phyloP scores from a whole-genome alignment of 345 rosid species.

The Melaleuca quinquenervia region DNA sequence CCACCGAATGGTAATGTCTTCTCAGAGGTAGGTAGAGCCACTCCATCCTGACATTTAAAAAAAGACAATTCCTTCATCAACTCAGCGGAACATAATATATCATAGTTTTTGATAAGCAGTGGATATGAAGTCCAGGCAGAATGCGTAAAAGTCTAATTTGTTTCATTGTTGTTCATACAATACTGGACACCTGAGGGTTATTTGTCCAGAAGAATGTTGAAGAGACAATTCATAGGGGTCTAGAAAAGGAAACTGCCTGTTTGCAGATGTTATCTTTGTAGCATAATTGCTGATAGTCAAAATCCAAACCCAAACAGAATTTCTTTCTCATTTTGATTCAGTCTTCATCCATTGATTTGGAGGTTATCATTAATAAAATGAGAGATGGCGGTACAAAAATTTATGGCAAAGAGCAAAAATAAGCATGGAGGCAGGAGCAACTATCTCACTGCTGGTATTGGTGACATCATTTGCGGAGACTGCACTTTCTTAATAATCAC shows the following conservation, averaged over 20 bases:
- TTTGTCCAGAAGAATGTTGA: background rate
- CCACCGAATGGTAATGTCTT: constrained; percentile 93
- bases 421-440: background rate
- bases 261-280: background rate
- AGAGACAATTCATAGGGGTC: background rate
- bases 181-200: background rate
- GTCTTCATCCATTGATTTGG: background rate
- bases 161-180: background rate
- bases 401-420: background rate
- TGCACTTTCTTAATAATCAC: background rate
- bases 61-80: background rate
- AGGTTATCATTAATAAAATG: background rate
- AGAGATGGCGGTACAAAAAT: background rate
- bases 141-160: background rate
- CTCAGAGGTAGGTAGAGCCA: constrained; percentile 81
- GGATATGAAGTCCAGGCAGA: background rate
- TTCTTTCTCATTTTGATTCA: background rate
- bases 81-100: background rate
- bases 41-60: constrained; percentile 67
- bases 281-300: background rate
- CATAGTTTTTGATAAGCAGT: background rate
- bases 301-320: background rate
- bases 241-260: background rate
- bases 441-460: background rate
- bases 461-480: background rate